Conservation (phyloP, 108 stramenopile genomes). For the Conticribra weissflogii region DNA sequence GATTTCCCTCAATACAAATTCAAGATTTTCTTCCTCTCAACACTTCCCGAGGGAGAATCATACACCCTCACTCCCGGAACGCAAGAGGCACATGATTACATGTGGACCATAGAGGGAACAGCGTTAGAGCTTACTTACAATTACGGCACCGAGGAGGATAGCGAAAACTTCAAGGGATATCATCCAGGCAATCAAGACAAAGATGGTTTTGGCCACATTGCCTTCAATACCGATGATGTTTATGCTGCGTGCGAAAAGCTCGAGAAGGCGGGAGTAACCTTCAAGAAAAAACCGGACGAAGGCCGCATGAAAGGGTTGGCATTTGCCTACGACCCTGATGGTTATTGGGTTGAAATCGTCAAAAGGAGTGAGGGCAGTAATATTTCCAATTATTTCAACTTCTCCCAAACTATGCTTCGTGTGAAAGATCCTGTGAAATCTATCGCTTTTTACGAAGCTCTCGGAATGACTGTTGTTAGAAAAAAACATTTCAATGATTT, state of each 20-base stretch:
- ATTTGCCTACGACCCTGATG: slow-evolving; percentile 92
- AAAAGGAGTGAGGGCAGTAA: slow-evolving; percentile 47
- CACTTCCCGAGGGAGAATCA: slow-evolving; percentile 59
- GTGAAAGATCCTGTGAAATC: slow-evolving; percentile 91
- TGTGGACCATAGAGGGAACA: slow-evolving; percentile 84
- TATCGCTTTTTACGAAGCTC: slow-evolving; percentile 85
- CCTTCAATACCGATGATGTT: slow-evolving; percentile 85
- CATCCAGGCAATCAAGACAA: slow-evolving; percentile 91
- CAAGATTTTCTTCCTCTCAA: slow-evolving; percentile 78
- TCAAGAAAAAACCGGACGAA: slow-evolving; percentile 96
- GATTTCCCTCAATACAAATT: slow-evolving; percentile 84
- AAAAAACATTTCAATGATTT: slow-evolving; percentile 89
- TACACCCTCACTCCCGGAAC: slow-evolving; percentile 75
- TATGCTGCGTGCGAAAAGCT: slow-evolving; percentile 81
- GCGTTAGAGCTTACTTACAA: slow-evolving; percentile 93
- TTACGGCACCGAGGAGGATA: slow-evolving; percentile 82
- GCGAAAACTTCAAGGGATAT: slow-evolving; percentile 52
- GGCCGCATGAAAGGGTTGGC: slow-evolving; percentile 92
- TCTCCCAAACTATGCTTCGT: slow-evolving; percentile 97
- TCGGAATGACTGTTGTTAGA: slow-evolving; percentile 85
- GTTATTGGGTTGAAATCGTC: slow-evolving; percentile 87
- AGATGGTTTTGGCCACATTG: slow-evolving; percentile 87
- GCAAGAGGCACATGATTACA: slow-evolving; percentile 81
- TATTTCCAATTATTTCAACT: slow-evolving; percentile 72
- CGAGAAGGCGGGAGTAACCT: slow-evolving; percentile 79